phyloP scores from a whole-genome alignment of 2,329 filamentous ascomycete species.

The Calonectria pseudoreteaudii region DNA sequence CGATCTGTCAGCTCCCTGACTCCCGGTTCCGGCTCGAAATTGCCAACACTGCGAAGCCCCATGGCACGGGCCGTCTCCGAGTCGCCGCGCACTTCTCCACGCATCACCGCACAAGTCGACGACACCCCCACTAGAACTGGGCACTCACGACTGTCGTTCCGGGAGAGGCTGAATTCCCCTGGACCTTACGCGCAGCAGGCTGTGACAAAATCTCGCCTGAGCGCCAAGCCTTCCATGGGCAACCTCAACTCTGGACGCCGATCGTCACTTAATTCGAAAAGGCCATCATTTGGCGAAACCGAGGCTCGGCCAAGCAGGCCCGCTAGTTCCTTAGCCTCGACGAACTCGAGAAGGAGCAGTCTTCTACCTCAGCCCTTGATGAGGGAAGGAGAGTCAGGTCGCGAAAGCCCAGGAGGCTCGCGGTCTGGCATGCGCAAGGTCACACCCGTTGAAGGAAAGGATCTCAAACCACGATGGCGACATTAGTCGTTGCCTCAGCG shows the following conservation, averaged over 20 bases:
- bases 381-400: constrained; percentile 53
- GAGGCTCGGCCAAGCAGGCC: constrained; percentile 56
- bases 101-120: constrained; percentile 42
- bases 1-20: constrained; percentile 58
- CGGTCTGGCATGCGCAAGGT: constrained; percentile 49
- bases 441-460: constrained; percentile 48
- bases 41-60: constrained; percentile 63
- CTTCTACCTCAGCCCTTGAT: constrained; percentile 63
- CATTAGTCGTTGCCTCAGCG: constrained; percentile 33
- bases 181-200: constrained; percentile 61
- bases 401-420: constrained; percentile 61
- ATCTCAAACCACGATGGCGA: constrained; percentile 64
- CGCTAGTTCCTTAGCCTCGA: constrained; percentile 66
- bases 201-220: constrained; percentile 58
- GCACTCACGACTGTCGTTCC: constrained; percentile 62
- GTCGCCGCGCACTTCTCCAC: constrained; percentile 53
- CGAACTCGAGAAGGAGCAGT: constrained; percentile 61
- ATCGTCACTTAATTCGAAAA: constrained; percentile 64
- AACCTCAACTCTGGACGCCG: constrained; percentile 58
- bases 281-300: constrained; percentile 46
- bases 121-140: constrained; percentile 59
- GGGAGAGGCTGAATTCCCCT: constrained; percentile 64
- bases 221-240: constrained; percentile 58
- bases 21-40: constrained; percentile 57
- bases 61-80: constrained; percentile 59